Conservation (phyloP, 805 yeast species). For the Saccharomycopsis guyanensis region DNA sequence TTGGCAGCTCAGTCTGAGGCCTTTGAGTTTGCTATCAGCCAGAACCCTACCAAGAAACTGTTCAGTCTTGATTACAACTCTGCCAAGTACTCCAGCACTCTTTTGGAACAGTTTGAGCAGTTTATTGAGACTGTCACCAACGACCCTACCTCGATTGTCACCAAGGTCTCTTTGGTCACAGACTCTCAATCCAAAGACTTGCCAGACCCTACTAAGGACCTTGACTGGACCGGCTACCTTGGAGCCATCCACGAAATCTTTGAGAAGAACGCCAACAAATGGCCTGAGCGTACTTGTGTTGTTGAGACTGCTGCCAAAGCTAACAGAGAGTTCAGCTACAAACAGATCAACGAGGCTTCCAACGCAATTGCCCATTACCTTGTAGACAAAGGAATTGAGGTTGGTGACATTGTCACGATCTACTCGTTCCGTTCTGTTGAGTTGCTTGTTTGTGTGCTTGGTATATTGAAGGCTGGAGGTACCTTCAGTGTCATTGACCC, state of each 20-base stretch:
- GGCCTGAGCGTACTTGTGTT: slow-evolving; percentile 86
- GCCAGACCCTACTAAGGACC: slow-evolving; percentile 82
- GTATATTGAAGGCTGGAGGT: slow-evolving; percentile 97
- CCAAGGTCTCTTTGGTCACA: slow-evolving; percentile 64
- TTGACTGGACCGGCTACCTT: slow-evolving; percentile 85
- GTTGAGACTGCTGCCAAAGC: slow-evolving; percentile 77
- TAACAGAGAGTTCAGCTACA: slow-evolving; percentile 72
- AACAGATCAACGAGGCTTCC: slow-evolving; percentile 86
- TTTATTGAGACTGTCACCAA: slow-evolving; percentile 35
- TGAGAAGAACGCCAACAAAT: slow-evolving; percentile 71
- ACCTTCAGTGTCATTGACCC: slow-evolving; percentile 98
- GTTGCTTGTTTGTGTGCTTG: slow-evolving; percentile 93
- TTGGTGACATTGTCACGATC: slow-evolving; percentile 96
- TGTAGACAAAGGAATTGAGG: slow-evolving; percentile 67
- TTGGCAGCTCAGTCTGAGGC: background rate
- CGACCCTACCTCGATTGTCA: slow-evolving; percentile 37
- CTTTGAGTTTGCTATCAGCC: slow-evolving; percentile 17
- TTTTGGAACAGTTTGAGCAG: slow-evolving; percentile 66
- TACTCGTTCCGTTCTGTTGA: slow-evolving; percentile 98
- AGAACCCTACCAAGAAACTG: slow-evolving; percentile 6
- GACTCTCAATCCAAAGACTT: slow-evolving; percentile 48
- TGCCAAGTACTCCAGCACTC: slow-evolving; percentile 54
- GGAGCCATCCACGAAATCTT: slow-evolving; percentile 98
- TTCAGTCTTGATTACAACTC: slow-evolving; percentile 62
- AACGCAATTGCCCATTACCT: slow-evolving; percentile 88